These are phyloP conservation scores for Ogataea henricii DNA, from an alignment of 805 yeast species.

Conservation along the genomic window DNA sequence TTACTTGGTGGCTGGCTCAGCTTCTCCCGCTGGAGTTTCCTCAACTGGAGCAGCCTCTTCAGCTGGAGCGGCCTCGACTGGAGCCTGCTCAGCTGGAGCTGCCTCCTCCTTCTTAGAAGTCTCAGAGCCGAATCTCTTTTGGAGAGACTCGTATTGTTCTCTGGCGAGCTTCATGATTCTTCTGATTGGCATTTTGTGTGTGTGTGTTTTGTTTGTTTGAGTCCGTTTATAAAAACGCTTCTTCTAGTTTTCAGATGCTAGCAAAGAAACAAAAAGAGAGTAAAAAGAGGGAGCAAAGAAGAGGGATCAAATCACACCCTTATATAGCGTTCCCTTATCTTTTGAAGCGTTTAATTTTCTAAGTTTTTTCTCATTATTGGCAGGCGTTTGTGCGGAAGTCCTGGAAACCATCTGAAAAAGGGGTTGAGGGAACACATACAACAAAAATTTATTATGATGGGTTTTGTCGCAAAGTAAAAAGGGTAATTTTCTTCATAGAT, in stretches of 20 bases:
- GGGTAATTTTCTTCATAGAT: background rate
- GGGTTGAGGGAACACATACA: conserved; percentile 16
- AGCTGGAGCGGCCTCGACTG: conserved; percentile 19
- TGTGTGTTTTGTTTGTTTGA: conserved; percentile 1
- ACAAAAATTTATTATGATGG: conserved; percentile 16
- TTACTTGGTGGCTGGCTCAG: conserved; percentile 20
- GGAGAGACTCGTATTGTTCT: conserved; percentile 33
- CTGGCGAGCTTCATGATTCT: conserved; percentile 34
- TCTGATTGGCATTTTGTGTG: conserved; percentile 38
- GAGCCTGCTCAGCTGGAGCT: conserved; percentile 22
- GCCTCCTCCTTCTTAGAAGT: conserved; percentile 19
- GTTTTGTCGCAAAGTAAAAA: conserved; percentile 15
- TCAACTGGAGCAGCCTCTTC: conserved; percentile 23
- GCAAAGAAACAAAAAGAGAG: conserved; percentile 3
- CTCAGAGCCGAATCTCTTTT: conserved; percentile 31
- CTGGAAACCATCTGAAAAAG: conserved; percentile 4
- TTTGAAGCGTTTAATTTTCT: conserved; percentile 15
- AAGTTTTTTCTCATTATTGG: background rate
- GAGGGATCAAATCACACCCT: conserved; percentile 9
- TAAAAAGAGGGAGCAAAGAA: background rate
- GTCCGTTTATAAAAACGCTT: conserved; percentile 3
- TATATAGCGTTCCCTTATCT: conserved; percentile 13
- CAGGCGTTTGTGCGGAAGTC: conserved; percentile 5
- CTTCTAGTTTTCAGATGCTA: conserved; percentile 4
- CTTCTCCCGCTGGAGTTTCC: conserved; percentile 13